Evolutionary conservation across 2,329 filamentous ascomycete species (phyloP), one percentile per base, ranked within the genome.

Genomic region (Sclerotiophoma versabilis): DNA sequence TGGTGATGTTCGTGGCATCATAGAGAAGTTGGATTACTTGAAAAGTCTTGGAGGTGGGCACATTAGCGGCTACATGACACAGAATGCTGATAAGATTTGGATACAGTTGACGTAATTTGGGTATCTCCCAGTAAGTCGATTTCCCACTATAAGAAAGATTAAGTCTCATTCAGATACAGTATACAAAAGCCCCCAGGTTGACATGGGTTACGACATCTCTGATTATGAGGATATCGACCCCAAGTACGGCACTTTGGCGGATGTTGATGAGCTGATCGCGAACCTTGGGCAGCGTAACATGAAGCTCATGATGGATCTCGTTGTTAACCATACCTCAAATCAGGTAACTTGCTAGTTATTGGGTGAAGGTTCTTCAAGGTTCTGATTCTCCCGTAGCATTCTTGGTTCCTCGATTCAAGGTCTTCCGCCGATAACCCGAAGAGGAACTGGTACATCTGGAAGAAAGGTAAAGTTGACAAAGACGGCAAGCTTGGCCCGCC

Each of bases 251-350:
- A 42, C 25, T 12, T 29, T 42, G 38, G 11, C 19, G 25, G 38
- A 42, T 14, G 38, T 42, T 42, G 38, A 42, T 15, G 25, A 42
- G 15, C 38, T 42, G 15, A 42, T 42, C 25, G 12, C 23, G 15
- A 2, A 42, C n/a, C 38, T 42, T n/a, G 15, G 23, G 9, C 14
- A 42, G 29, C 38, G 38, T 29, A 25, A 42, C 25, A 42, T 42
- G 38, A 42, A 42, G n/a, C 38, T 42, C 25, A 42, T 42, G 38
- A 42, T 42, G 38, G 38, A 42, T 42, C 38, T 42, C 8, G 38
- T 42, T 4, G 38, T 42, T 5, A 42, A 42, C 25, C 38, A 42
- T 26, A 42, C 38, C n/a, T 42, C 38, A 19, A 15, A 42, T 23
- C 38, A 42, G 38, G 38, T 42, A 30, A 29, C 17, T 19, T 29